Evolutionary conservation across 1,284 basidiomycete genomes (phyloP), one percentile per base, ranked within the genome.

Genomic region (Naganishia albida): DNA sequence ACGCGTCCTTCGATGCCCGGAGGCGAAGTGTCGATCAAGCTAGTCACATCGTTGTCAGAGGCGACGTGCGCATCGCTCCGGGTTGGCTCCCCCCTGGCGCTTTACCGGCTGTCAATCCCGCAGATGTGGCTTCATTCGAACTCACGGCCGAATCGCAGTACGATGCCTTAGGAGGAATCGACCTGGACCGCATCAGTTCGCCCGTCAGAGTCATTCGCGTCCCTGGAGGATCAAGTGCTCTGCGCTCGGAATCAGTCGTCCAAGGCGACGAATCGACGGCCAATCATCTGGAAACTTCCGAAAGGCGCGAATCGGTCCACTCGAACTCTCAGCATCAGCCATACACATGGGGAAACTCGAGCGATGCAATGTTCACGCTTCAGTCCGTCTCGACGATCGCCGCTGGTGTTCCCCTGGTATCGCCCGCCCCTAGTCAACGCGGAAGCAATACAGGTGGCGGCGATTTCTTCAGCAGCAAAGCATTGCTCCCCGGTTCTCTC

Each of bases 321-420:
- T 20, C n/a, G 16, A 34, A n/a, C 7, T 18, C 1, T 15, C 23
- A 49, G 20, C 43, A 42, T 7, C 51, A 63, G 25, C 62, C 60
- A 44, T 54, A 53, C 28, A 38, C 40, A 13, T 63, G 60, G 60
- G 28, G 26, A 8, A 54, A 44, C 40, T 23, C 42, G 18, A 48
- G 57, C n/a, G 66, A 70, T 15, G 71, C 72, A 12, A 69, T 69
- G 39, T 74, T 71, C 50, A 74, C 74, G 26, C 62, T 74, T 7
- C 72, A 72, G 63, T 74, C 72, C 3, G 68, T 72, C 26, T 71
- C 71, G 8, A 72, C 71, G 3, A 23, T 72, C 12, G 66, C 70
- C 0, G 72, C 69, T 4, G 68, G 70, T 7, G 62, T 71, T 34
- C 73, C 74, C 0, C 43, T 74, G 40, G 65, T 64, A 0, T 72